Base-by-base conservation (phyloP, 2,329 filamentous ascomycete species). In the Dothidotthia symphoricarpi region DNA sequence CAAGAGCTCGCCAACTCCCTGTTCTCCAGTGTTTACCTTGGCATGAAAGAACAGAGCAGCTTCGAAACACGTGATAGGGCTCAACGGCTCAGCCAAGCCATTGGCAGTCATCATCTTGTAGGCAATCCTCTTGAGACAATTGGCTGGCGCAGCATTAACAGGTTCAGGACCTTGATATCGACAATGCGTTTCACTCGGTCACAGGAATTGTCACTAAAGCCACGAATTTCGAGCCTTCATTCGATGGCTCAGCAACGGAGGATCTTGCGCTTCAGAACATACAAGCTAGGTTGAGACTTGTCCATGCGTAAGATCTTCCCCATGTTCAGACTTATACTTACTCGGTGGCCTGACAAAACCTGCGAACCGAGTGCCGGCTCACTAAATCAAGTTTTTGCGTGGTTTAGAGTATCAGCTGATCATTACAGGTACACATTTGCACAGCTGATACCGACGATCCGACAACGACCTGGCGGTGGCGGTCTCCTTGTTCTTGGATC, bases 41-140 rank as follows among this genome's bases (percentile, higher is more conserved):
- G 52, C 19, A 54, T 55, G 51, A 37, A 43, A 4, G 34, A 43
- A 6, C 39, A 46, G 15, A 39, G 35, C 9, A 41, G 36, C 25
- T 26, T 33, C 11, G 47, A 50, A 14, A 45, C 86, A 0, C 53
- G 86, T 8, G 71, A 75, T 31, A 73, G 87, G 17, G 83, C 87
- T 1, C 77, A 77, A 55, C 72, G 76, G 0, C 73, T 91, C 2
- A 67, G 73, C 1, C 57, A 70, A 3, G 73, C 70, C 4, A 88
- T 91, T 35, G 86, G 86, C 3, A 73, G 78, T 12, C 82, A 88
- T 55, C 88, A 93, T 58, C 73, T 79, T 3, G n/a, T n/a, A n/a
- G n/a, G n/a, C n/a, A n/a, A n/a, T n/a, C n/a, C n/a, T n/a, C n/a
- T n/a, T n/a, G n/a, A n/a, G n/a, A n/a, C n/a, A n/a, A n/a, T n/a